A percentile compares a stretch with the other conserved stretches of the same genome.
These are phyloP conservation scores for Mortierella sp. DNA, from an alignment of 371 early-diverging fungal species.

Conservation along the genomic window DNA sequence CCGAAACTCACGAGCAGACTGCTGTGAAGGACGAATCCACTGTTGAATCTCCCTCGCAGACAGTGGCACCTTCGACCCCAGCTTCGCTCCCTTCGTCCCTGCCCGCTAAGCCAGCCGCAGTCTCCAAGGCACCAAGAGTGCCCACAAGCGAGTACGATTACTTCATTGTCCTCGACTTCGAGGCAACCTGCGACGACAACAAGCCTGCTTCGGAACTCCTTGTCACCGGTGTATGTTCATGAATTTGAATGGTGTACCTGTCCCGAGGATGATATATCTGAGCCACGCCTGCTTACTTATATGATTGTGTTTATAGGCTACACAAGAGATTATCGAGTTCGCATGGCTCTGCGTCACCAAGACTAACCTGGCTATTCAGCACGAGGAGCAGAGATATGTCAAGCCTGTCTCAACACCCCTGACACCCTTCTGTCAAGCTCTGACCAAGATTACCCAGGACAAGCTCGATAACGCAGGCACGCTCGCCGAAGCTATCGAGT, in stretches of 20 bases:
- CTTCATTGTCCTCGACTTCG: constrained; percentile 75
- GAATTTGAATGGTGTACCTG: not conserved
- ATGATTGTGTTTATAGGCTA: constrained; percentile 45
- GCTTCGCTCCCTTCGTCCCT: constrained; percentile 17
- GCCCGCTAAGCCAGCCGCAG: constrained; percentile 27
- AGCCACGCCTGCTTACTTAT: not conserved
- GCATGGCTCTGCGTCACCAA: constrained; percentile 58
- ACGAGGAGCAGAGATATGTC: constrained; percentile 72
- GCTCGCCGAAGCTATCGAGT: constrained; percentile 67
- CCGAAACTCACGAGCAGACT: constrained; percentile 11
- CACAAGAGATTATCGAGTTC: constrained; percentile 69
- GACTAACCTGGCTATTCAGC: constrained; percentile 59
- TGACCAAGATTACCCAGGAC: constrained; percentile 75
- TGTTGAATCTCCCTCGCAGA: not conserved
- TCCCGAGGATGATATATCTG: not conserved
- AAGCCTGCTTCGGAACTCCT: constrained; percentile 69
- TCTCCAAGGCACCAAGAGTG: constrained; percentile 44
- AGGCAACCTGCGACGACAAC: constrained; percentile 81
- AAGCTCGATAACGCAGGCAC: constrained; percentile 66
- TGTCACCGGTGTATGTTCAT: constrained; percentile 65
- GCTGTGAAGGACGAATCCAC: not conserved
- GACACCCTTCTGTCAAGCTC: constrained; percentile 72
- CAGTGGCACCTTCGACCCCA: constrained; percentile 14
- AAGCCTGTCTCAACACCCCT: constrained; percentile 75
- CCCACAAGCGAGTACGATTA: constrained; percentile 60